These are phyloP conservation scores for Sporothrix brasiliensis DNA, from an alignment of 2,329 filamentous ascomycete genomes.

Conservation along the genomic window DNA sequence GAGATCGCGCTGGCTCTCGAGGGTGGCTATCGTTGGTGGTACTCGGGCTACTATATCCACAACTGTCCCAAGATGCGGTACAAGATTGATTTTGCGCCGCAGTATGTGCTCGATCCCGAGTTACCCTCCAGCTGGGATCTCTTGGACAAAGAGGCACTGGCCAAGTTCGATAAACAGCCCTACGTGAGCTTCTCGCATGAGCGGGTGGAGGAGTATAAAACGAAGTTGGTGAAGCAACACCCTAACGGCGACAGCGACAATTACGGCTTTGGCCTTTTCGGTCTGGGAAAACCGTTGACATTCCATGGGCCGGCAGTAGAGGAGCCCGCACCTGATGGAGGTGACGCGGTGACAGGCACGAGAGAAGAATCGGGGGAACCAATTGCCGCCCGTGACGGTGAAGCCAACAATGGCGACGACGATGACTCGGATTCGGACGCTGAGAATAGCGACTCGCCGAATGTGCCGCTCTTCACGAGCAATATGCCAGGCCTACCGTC, in stretches of 20 bases:
- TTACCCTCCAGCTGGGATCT: conserved; percentile 61
- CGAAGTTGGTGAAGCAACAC: conserved; percentile 35
- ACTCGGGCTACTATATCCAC: conserved; percentile 81
- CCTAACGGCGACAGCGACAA: conserved; percentile 22
- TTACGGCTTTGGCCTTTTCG: conserved; percentile 35
- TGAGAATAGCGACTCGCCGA: not conserved
- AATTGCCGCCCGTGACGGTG: not conserved
- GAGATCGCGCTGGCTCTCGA: conserved; percentile 73
- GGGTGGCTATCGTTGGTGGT: conserved; percentile 73
- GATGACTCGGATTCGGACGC: conserved; percentile 1
- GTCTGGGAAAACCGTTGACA: not conserved
- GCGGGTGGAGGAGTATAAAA: conserved; percentile 36
- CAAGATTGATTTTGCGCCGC: conserved; percentile 77
- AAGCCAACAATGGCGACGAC: not conserved
- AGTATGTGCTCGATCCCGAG: conserved; percentile 72
- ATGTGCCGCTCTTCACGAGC: conserved; percentile 57
- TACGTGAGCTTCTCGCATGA: conserved; percentile 56
- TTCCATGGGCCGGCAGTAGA: not conserved
- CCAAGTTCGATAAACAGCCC: conserved; percentile 55
- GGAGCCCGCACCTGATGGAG: not conserved
- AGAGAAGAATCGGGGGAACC: not conserved
- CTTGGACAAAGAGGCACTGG: conserved; percentile 56
- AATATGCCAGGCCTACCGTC: conserved; percentile 69
- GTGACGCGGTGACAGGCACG: not conserved
- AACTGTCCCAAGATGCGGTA: conserved; percentile 81